phyloP scores from a whole-genome alignment of 305 asterid species.

The Striga hermonthica region DNA sequence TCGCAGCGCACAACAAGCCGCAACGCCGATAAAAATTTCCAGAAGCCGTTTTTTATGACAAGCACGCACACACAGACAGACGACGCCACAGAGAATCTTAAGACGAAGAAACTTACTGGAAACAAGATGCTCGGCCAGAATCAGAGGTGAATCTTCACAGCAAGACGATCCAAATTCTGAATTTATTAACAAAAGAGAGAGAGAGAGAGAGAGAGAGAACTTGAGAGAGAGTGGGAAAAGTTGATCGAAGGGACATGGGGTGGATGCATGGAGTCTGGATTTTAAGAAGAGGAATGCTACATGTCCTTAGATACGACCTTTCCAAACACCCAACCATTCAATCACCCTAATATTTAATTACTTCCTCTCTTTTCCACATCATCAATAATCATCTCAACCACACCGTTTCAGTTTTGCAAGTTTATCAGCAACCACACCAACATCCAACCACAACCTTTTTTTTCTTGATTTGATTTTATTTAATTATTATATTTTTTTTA shows the following conservation, averaged over 20 bases:
- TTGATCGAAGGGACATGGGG: slow-evolving; percentile 35
- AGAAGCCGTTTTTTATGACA: slow-evolving; percentile 11
- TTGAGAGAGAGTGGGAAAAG: slow-evolving; percentile 29
- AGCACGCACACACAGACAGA: neutral
- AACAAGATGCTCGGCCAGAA: slow-evolving; percentile 27
- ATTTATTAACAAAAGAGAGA: slow-evolving; percentile 15
- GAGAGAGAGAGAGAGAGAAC: slow-evolving; percentile 15
- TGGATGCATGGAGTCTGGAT: neutral
- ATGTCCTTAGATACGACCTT: too few species aligned
- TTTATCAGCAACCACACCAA: too few species aligned
- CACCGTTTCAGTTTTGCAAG: too few species aligned
- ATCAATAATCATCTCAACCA: too few species aligned
- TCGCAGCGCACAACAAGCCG: slow-evolving; percentile 18
- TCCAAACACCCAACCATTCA: too few species aligned
- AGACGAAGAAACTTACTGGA: slow-evolving; percentile 27
- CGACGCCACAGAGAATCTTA: neutral
- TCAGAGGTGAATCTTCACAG: slow-evolving; percentile 22
- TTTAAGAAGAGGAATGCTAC: too few species aligned
- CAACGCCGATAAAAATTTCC: slow-evolving; percentile 24
- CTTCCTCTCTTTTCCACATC: too few species aligned
- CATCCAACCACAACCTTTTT: too few species aligned
- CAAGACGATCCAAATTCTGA: slow-evolving; percentile 33
- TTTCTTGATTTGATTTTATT: too few species aligned
- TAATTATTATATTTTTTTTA: too few species aligned
- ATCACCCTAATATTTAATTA: too few species aligned